These are phyloP conservation scores for Colletotrichum sp. DNA, from an alignment of 2,329 filamentous ascomycete species.

Conservation along the genomic window DNA sequence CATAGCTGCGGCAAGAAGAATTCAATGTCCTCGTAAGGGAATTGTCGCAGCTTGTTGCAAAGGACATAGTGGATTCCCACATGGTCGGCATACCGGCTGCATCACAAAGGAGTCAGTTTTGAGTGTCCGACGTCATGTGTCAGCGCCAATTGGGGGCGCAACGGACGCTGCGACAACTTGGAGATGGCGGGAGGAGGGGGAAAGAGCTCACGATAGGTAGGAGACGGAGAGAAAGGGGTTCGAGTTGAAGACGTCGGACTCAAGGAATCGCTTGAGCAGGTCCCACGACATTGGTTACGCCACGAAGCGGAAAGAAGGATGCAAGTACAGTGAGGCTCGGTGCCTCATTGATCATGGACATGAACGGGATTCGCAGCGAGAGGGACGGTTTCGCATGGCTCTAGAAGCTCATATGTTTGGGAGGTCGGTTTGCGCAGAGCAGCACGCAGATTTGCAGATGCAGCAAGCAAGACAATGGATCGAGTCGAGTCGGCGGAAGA, in stretches of 20 bases:
- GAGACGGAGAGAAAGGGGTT: slow-evolving; percentile 88
- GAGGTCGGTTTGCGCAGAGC: background rate
- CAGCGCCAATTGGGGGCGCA: background rate
- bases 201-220: slow-evolving; percentile 77
- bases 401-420: background rate
- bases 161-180: background rate
- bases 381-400: slow-evolving; percentile 29
- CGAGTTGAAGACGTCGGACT: slow-evolving; percentile 93
- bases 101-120: slow-evolving; percentile 3
- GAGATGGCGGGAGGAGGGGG: slow-evolving; percentile 6
- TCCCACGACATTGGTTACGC: slow-evolving; percentile 76
- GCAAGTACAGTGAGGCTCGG: slow-evolving; percentile 30
- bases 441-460: slow-evolving; percentile 10
- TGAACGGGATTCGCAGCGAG: slow-evolving; percentile 25
- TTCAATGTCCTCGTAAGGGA: slow-evolving; percentile 89
- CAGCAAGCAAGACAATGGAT: background rate
- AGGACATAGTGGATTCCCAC: slow-evolving; percentile 90
- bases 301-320: slow-evolving; percentile 29
- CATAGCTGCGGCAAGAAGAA: slow-evolving; percentile 91
- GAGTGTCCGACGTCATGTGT: background rate
- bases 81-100: slow-evolving; percentile 85
- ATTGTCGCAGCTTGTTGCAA: slow-evolving; percentile 86
- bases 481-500: background rate
- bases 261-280: slow-evolving; percentile 87
- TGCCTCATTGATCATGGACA: slow-evolving; percentile 42